Evolutionary conservation across 768 basidiomycete species (phyloP).

Genomic region (Agaricus subrufescens): DNA sequence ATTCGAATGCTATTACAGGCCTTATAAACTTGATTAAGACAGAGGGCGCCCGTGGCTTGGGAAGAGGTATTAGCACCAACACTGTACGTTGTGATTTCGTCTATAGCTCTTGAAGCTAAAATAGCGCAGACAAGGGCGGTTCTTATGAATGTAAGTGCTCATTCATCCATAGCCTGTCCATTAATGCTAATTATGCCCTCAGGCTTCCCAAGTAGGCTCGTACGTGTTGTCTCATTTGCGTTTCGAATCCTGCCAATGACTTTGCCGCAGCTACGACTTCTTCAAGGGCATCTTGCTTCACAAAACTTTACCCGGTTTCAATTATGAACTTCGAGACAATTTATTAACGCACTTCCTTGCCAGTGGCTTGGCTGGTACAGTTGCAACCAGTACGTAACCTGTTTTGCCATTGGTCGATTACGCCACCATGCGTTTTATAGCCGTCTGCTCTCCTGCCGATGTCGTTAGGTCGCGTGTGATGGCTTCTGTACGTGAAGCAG

Average conservation of each 20-base stretch:
- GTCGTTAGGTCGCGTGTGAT: constrained; percentile 75
- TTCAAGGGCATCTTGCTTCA: constrained; percentile 60
- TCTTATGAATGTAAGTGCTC: constrained; percentile 65
- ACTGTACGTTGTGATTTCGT: constrained; percentile 38
- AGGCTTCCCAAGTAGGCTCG: constrained; percentile 85
- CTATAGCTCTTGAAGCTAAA: constrained; percentile 8
- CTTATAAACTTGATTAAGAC: constrained; percentile 57
- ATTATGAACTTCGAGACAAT: constrained; percentile 62
- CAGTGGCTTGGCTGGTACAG: constrained; percentile 66
- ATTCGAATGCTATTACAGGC: constrained; percentile 75
- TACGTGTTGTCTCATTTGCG: constrained; percentile 33
- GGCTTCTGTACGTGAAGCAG: constrained; percentile 51
- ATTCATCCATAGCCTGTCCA: constrained; percentile 8
- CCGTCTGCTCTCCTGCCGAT: constrained; percentile 75
- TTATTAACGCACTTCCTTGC: constrained; percentile 63
- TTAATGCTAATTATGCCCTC: not conserved
- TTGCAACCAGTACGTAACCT: constrained; percentile 64
- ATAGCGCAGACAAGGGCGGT: constrained; percentile 42
- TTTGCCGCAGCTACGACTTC: constrained; percentile 59
- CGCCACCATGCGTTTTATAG: constrained; percentile 28
- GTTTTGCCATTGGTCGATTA: not conserved
- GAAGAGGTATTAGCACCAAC: constrained; percentile 76
- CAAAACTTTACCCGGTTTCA: constrained; percentile 45
- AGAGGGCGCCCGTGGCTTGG: constrained; percentile 67
- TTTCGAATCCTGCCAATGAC: not conserved